Evolutionary conservation across 1,284 basidiomycete species (phyloP).

Genomic region (Cryptococcus sp.): DNA sequence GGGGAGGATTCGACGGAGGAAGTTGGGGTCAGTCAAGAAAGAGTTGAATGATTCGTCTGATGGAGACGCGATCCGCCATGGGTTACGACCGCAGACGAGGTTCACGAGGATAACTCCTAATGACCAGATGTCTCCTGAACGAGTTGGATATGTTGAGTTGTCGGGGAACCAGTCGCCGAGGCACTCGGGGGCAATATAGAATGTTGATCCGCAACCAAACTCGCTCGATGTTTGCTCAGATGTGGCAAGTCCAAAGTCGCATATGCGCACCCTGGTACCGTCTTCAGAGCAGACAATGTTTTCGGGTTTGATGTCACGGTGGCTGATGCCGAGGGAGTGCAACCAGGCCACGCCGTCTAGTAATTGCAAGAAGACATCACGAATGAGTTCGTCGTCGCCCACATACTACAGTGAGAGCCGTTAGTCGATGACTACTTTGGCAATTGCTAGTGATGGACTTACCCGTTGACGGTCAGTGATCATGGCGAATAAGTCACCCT

Average conservation of each 20-base stretch:
- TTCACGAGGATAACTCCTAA: slow-evolving; percentile 90
- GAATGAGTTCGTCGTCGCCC: slow-evolving; percentile 80
- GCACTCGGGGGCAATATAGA: slow-evolving; percentile 69
- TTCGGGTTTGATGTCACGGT: slow-evolving; percentile 97
- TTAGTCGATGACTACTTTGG: slow-evolving; percentile 11
- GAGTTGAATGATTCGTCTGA: slow-evolving; percentile 72
- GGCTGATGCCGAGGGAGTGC: slow-evolving; percentile 73
- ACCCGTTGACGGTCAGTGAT: slow-evolving; percentile 61
- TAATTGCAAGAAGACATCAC: slow-evolving; percentile 85
- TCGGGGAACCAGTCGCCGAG: slow-evolving; percentile 68
- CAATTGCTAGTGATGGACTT: slow-evolving; percentile 22
- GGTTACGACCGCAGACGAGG: slow-evolving; percentile 81
- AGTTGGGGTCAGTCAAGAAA: slow-evolving; percentile 67
- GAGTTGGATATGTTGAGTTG: slow-evolving; percentile 64
- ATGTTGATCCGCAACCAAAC: slow-evolving; percentile 68
- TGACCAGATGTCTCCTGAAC: slow-evolving; percentile 85
- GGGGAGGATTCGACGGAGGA: slow-evolving; percentile 68
- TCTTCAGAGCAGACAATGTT: slow-evolving; percentile 83
- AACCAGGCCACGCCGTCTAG: slow-evolving; percentile 89
- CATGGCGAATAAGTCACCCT: slow-evolving; percentile 88
- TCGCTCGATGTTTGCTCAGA: slow-evolving; percentile 83
- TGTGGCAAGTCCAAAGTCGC: slow-evolving; percentile 89
- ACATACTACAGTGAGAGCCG: slow-evolving; percentile 58
- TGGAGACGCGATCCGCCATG: slow-evolving; percentile 76
- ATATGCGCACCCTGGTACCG: slow-evolving; percentile 81